Evolutionary conservation across 1,284 basidiomycete species (phyloP).

Genomic region (Moniliella sp.): DNA sequence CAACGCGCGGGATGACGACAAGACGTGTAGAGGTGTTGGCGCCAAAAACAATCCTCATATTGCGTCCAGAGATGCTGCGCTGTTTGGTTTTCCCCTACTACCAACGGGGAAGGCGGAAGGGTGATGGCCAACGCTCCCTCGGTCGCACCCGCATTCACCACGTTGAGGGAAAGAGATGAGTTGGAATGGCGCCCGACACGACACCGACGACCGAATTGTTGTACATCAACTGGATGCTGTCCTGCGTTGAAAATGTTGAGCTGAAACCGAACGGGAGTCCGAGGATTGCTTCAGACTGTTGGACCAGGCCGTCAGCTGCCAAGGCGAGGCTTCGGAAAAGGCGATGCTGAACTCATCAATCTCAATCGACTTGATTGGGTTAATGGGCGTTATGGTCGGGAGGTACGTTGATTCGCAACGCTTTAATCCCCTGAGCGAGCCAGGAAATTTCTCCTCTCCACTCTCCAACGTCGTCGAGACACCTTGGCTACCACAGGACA

Average conservation of each 20-base stretch:
- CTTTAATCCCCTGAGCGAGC: conserved; percentile 46
- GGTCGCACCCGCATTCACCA: conserved; percentile 40
- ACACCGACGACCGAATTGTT: conserved; percentile 42
- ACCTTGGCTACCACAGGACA: conserved; percentile 47
- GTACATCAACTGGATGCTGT: conserved; percentile 44
- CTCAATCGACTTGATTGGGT: conserved; percentile 48
- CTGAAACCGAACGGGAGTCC: conserved; percentile 57
- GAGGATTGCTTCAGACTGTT: conserved; percentile 43
- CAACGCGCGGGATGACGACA: conserved; percentile 45
- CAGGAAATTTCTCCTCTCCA: conserved; percentile 46
- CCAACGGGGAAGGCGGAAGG: conserved; percentile 43
- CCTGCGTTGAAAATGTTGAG: conserved; percentile 46
- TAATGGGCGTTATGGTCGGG: conserved; percentile 41
- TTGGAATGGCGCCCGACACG: conserved; percentile 14
- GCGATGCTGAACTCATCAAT: conserved; percentile 47
- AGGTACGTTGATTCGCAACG: conserved; percentile 46
- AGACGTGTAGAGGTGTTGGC: too few relatives aligned
- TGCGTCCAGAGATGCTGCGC: conserved; percentile 27
- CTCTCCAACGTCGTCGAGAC: conserved; percentile 40
- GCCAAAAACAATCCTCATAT: too few relatives aligned
- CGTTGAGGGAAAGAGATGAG: conserved; percentile 8
- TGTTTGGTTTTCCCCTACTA: conserved; percentile 9
- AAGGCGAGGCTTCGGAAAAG: conserved; percentile 44
- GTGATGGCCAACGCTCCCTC: conserved; percentile 48
- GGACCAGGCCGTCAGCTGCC: conserved; percentile 44